Base-by-base conservation (phyloP, 768 basidiomycete species). In the Mycena maculata region DNA sequence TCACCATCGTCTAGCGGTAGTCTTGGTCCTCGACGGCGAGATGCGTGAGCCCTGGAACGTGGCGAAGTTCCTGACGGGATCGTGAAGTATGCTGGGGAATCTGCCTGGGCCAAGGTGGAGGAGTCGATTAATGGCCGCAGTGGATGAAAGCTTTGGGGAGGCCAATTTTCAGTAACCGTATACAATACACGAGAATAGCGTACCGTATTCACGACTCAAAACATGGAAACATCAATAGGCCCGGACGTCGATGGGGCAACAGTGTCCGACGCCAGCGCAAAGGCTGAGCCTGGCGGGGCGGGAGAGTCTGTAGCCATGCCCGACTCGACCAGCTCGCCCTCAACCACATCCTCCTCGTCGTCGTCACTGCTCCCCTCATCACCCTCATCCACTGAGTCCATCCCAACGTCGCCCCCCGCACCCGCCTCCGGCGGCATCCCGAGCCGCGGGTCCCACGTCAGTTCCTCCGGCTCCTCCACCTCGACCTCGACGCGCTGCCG, bases 401-500 rank as follows among this genome's bases (percentile, higher is more conserved):
- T 73, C 2, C 77, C 80, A 20, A 64, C 72, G 16, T 75, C 74
- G 7, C 57, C 73, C 3, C 28, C 71, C n/a, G 56, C 70, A 10
- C n/a, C 72, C 30, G 56, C 65, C 25, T 31, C 74, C 61, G 18
- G 70, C 48, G 60, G 69, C 63, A 55, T 63, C 42, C 75, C 80
- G 13, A 80, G 31, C 44, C 87, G 81, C 5, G 90, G 89, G 70
- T 90, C 90, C 89, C 90, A 91, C 22, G 87, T 88, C 39, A 92
- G 78, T 68, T 93, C 92, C 70, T 93, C 91, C 4, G 91, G 91
- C 76, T 93, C 92, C 68, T 92, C 92, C 16, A 88, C 87, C 72
- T 90, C 89, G 15, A 93, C 92, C 66, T 87, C 88, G 23, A 94
- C 90, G n/a, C 93, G 83, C 70, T 88, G 87, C 75, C 89, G 90